Evolutionary conservation across 345 rosid genomes (phyloP).

Genomic region (Lumnitzera littorea): DNA sequence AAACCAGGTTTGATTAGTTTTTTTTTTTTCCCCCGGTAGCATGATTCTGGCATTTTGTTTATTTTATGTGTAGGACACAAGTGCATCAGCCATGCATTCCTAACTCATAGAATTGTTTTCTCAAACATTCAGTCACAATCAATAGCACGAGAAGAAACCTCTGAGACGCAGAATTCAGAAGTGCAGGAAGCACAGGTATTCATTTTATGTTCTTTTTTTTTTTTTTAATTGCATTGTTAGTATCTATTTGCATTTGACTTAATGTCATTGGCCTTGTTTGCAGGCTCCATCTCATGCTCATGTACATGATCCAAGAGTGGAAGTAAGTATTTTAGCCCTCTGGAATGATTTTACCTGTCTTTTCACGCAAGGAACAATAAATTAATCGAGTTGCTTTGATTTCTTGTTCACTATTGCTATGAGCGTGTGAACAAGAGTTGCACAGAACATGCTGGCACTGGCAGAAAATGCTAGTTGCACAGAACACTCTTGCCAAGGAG

Average conservation of each 20-base stretch:
- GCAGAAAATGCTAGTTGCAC: no score
- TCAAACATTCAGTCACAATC: not conserved
- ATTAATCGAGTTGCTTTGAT: no score
- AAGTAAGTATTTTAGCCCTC: constrained; percentile 29
- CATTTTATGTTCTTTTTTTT: not conserved
- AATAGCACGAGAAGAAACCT: not conserved
- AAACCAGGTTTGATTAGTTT: constrained; percentile 23
- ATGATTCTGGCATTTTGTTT: not conserved
- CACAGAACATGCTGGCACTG: no score
- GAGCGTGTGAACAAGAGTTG: no score
- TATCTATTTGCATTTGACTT: not conserved
- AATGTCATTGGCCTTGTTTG: not conserved
- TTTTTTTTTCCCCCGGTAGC: not conserved
- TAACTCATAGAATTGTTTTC: not conserved
- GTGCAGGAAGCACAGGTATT: constrained; percentile 6
- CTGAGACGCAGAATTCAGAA: constrained; percentile 6
- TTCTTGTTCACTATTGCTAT: no score
- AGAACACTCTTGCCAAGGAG: no score
- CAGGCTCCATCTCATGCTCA: constrained; percentile 23
- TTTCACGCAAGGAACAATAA: not conserved
- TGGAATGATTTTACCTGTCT: not conserved
- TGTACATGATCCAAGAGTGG: constrained; percentile 34
- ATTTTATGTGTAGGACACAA: no score
- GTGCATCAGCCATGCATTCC: not conserved
- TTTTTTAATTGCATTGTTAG: not conserved